These are phyloP conservation scores for Lentinula edodes DNA, from an alignment of 768 basidiomycete genomes.

Conservation along the genomic window DNA sequence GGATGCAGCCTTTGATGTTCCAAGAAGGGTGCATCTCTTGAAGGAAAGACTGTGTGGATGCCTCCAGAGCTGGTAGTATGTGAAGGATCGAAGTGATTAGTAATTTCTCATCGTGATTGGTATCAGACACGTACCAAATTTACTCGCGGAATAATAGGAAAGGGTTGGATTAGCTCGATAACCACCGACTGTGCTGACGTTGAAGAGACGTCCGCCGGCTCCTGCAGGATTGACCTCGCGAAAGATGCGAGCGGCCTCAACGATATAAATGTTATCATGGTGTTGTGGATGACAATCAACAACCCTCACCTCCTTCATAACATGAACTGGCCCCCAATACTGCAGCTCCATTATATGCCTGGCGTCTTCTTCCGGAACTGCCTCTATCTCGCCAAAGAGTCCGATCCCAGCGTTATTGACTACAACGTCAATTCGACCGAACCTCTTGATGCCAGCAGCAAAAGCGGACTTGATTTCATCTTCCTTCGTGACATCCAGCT, in stretches of 20 bases:
- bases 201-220: constrained; percentile 21
- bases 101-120: no score
- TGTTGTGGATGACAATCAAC: constrained; percentile 7
- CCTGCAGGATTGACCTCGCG: constrained; percentile 20
- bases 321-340: constrained; percentile 39
- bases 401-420: constrained; percentile 40
- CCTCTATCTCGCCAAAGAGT: constrained; percentile 30
- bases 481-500: constrained; percentile 22
- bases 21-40: constrained; percentile 33
- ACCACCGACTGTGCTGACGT: constrained; percentile 26
- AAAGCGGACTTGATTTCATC: constrained; percentile 30
- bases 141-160: constrained; percentile 26
- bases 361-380: constrained; percentile 25
- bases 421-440: constrained; percentile 39
- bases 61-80: constrained; percentile 24
- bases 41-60: constrained; percentile 24
- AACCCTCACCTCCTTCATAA: constrained; percentile 26
- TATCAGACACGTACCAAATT: constrained; percentile 25
- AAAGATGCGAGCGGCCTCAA: constrained; percentile 11
- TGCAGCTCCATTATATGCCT: constrained; percentile 32
- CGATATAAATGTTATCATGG: not conserved
- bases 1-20: constrained; percentile 28
- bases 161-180: constrained; percentile 24
- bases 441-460: constrained; percentile 22
- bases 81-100: not conserved